phyloP scores from a whole-genome alignment of 495 filamentous ascomycete genomes.

The Pseudevernia furfuracea region DNA sequence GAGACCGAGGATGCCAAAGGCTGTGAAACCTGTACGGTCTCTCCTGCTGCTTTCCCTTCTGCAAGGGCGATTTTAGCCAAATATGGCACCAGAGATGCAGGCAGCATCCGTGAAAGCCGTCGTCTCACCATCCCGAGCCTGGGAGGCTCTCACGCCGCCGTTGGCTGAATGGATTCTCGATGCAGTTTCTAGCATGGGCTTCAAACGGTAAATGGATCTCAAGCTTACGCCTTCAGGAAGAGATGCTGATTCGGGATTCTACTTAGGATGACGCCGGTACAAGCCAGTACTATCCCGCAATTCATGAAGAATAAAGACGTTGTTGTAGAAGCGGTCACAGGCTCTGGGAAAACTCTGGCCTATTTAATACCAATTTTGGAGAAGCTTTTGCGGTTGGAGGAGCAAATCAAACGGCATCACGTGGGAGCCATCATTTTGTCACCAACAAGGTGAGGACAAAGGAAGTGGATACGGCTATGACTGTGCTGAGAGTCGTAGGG shows the following conservation, averaged over 20 bases:
- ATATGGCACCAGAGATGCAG: constrained; percentile 9
- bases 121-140: constrained; percentile 47
- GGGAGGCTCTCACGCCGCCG: constrained; percentile 68
- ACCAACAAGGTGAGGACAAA: constrained; percentile 54
- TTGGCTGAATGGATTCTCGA: constrained; percentile 89
- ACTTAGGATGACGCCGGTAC: constrained; percentile 73
- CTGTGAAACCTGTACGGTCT: background rate
- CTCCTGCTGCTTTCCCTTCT: background rate
- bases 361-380: constrained; percentile 87
- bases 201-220: constrained; percentile 41
- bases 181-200: constrained; percentile 76
- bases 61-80: background rate
- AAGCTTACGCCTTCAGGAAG: background rate
- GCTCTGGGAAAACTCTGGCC: constrained; percentile 87
- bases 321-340: constrained; percentile 93
- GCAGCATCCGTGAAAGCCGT: background rate
- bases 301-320: constrained; percentile 94
- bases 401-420: constrained; percentile 78
- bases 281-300: constrained; percentile 85
- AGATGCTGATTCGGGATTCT: background rate
- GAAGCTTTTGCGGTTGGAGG: constrained; percentile 65
- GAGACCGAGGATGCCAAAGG: too few relatives aligned
- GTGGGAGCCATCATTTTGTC: constrained; percentile 85
- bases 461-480: background rate
- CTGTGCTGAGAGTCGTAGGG: constrained; percentile 29